Percentiles rank a stretch among this genome's conserved stretches.
These are phyloP conservation scores for Trametes villosa DNA, from an alignment of 768 basidiomycete genomes.

Conservation along the genomic window DNA sequence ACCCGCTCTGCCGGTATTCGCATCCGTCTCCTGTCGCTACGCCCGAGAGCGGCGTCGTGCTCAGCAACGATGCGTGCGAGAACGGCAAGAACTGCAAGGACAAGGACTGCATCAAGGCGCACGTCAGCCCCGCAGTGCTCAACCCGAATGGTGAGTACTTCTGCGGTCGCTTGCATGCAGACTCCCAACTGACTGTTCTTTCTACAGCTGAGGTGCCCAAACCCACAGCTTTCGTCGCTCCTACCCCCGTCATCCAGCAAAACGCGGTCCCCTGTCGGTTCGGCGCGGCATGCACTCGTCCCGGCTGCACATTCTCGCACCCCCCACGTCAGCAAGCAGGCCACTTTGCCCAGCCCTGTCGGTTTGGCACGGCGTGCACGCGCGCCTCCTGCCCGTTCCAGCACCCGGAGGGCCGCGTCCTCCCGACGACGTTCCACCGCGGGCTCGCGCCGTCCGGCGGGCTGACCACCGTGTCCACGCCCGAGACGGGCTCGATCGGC, in stretches of 20 bases:
- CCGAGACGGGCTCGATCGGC: conserved; percentile 70
- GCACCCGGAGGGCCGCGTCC: conserved; percentile 85
- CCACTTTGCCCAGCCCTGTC: conserved; percentile 56
- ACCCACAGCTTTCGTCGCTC: conserved; percentile 44
- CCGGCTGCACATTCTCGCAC: conserved; percentile 71
- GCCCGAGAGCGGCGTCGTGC: conserved; percentile 89
- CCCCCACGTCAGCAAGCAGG: conserved; percentile 47
- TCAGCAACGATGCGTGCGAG: conserved; percentile 93
- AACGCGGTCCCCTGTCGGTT: conserved; percentile 61
- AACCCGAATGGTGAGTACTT: conserved; percentile 59
- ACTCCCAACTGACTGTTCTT: not conserved
- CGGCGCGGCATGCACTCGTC: conserved; percentile 70
- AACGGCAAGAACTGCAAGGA: conserved; percentile 89
- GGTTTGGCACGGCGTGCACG: conserved; percentile 86
- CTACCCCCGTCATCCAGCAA: conserved; percentile 29
- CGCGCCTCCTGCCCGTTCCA: conserved; percentile 82
- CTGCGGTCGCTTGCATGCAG: not conserved
- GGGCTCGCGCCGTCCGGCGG: conserved; percentile 66
- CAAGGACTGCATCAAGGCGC: conserved; percentile 89
- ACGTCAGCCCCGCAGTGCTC: conserved; percentile 85
- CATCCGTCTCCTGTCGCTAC: conserved; percentile 99
- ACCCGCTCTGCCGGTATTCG: conserved; percentile 86
- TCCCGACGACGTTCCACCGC: conserved; percentile 81
- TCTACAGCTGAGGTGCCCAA: conserved; percentile 35
- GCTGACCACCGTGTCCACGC: conserved; percentile 61